Evolutionary conservation across 495 filamentous ascomycete species (phyloP).

Genomic region (Neurospora sp.): DNA sequence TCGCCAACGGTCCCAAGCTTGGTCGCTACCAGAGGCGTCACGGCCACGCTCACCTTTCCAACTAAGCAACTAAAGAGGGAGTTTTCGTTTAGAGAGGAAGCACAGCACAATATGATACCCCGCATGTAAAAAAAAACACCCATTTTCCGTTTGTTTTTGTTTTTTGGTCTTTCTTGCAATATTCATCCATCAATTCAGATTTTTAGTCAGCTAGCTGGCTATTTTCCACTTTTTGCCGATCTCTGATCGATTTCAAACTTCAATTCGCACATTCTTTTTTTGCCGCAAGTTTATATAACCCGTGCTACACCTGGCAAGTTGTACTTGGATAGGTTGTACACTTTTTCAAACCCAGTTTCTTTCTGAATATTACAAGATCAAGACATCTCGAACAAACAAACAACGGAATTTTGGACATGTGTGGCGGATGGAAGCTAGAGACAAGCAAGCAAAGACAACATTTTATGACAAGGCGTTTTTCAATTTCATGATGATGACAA

Average conservation of each 20-base stretch:
- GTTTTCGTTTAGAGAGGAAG: neutral
- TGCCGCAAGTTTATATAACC: neutral
- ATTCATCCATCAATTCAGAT: neutral
- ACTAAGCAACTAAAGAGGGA: neutral
- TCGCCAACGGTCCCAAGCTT: neutral
- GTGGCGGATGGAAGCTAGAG: neutral
- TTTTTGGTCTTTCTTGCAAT: neutral
- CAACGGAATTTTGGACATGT: neutral
- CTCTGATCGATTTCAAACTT: neutral
- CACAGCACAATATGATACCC: neutral
- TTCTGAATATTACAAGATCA: neutral
- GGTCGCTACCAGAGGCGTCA: neutral
- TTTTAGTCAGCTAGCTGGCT: neutral
- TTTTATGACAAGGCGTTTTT: neutral
- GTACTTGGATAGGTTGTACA: neutral
- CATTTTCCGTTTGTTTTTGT: neutral
- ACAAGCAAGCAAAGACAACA: neutral
- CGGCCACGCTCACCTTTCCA: neutral
- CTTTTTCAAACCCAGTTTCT: neutral
- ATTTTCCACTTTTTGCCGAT: neutral
- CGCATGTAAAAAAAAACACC: neutral
- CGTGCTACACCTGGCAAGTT: neutral
- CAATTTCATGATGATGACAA: neutral
- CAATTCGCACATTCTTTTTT: neutral
- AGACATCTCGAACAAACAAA: neutral